These are phyloP conservation scores for Trebouxia sp. DNA, from an alignment of 139 green algal genomes.

Conservation along the genomic window DNA sequence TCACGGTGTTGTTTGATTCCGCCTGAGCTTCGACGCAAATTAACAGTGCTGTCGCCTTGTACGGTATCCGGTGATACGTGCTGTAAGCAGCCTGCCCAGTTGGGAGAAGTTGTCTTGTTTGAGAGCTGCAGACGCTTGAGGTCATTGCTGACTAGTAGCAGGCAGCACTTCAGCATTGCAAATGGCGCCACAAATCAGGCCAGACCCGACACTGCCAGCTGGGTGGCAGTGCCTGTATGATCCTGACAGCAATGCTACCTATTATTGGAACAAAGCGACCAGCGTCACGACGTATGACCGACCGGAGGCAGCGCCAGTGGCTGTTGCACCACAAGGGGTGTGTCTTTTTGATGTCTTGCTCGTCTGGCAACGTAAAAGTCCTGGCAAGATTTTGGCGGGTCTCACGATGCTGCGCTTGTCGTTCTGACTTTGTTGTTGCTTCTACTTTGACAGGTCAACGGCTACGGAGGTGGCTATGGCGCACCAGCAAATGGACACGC, in stretches of 20 bases:
- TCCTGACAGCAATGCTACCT: conserved; percentile 48
- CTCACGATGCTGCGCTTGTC: neutral
- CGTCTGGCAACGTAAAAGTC: neutral
- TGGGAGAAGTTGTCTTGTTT: too few relatives aligned
- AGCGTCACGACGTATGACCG: conserved; percentile 76
- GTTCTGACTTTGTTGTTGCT: neutral
- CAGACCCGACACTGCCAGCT: conserved; percentile 54
- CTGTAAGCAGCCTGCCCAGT: too few relatives aligned
- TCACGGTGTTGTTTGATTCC: too few relatives aligned
- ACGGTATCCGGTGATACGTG: too few relatives aligned
- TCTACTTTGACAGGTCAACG: neutral
- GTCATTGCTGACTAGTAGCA: too few relatives aligned
- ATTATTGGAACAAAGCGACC: conserved; percentile 88
- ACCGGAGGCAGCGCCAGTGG: conserved; percentile 40
- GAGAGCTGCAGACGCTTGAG: too few relatives aligned
- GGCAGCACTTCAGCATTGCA: neutral
- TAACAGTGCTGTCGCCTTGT: too few relatives aligned
- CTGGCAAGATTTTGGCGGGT: neutral
- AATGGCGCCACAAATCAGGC: conserved; percentile 28
- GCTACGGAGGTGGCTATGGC: neutral
- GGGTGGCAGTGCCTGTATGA: conserved; percentile 62
- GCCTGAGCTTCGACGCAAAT: too few relatives aligned
- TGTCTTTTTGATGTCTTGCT: neutral
- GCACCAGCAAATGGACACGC: neutral
- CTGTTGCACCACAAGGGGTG: neutral